Evolutionary conservation across 371 early-diverging fungal genomes (phyloP).

Genomic region (Mucor irregularis): DNA sequence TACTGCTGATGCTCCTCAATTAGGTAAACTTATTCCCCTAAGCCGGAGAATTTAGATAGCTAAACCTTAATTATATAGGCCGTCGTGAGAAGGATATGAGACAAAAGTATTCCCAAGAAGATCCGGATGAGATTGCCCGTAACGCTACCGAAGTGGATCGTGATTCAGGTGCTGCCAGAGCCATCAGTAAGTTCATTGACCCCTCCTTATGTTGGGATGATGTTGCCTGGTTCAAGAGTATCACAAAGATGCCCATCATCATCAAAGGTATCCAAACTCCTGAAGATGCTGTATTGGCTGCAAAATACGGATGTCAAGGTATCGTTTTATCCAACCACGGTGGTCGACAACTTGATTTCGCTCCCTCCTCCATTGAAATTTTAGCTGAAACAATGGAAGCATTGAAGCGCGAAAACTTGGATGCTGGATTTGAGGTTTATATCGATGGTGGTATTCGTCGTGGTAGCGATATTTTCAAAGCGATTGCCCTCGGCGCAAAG

Average conservation of each 20-base stretch:
- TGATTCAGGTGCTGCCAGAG: constrained; percentile 71
- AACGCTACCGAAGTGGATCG: constrained; percentile 28
- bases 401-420: constrained; percentile 43
- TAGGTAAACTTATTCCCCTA: constrained; percentile 42
- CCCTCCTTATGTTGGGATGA: constrained; percentile 85
- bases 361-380: constrained; percentile 77
- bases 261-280: constrained; percentile 92
- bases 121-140: constrained; percentile 36
- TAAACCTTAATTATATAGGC: constrained; percentile 44
- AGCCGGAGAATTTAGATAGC: no score
- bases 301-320: constrained; percentile 74
- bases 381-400: constrained; percentile 83
- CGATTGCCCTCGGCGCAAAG: constrained; percentile 91
- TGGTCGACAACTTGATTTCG: constrained; percentile 91
- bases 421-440: constrained; percentile 78
- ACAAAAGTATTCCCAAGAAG: constrained; percentile 54
- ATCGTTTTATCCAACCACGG: constrained; percentile 95
- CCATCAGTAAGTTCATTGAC: constrained; percentile 79
- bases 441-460: constrained; percentile 92
- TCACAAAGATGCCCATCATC: constrained; percentile 85
- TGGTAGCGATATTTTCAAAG: constrained; percentile 92
- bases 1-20: constrained; percentile 91
- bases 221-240: constrained; percentile 80
- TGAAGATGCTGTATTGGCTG: constrained; percentile 90
- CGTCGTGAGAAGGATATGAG: constrained; percentile 91